Percentiles rank a stretch among this genome's conserved stretches.
Evolutionary conservation across 2,329 filamentous ascomycete species (phyloP).

Genomic region (Colletotrichum ledebouriae): DNA sequence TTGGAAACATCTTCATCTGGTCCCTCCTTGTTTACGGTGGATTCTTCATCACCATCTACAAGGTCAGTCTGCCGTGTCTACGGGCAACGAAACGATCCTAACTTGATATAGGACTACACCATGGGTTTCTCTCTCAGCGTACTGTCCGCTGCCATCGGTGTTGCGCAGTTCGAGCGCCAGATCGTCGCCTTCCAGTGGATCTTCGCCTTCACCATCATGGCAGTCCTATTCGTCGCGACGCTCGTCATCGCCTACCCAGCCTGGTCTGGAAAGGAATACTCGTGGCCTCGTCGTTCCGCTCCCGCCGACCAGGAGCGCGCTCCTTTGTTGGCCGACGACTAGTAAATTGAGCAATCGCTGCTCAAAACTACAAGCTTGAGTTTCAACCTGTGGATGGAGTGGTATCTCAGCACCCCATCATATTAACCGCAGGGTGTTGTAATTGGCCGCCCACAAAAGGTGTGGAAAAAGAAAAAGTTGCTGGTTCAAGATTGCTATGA

Average conservation of each 20-base stretch:
- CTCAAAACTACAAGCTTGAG: not conserved
- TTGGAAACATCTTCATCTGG: slow-evolving; percentile 93
- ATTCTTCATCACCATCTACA: slow-evolving; percentile 81
- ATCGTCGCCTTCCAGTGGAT: slow-evolving; percentile 90
- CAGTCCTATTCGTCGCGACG: slow-evolving; percentile 77
- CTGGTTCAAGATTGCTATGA: slow-evolving; percentile 14
- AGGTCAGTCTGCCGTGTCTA: slow-evolving; percentile 59
- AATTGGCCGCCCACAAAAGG: not conserved
- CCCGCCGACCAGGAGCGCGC: slow-evolving; percentile 69
- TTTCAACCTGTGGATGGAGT: not conserved
- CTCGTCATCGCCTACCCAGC: slow-evolving; percentile 74
- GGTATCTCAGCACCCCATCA: slow-evolving; percentile 6
- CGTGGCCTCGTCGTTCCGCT: slow-evolving; percentile 59
- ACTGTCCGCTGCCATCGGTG: slow-evolving; percentile 79
- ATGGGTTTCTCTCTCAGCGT: slow-evolving; percentile 85
- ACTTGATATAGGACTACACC: slow-evolving; percentile 70
- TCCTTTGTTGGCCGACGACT: slow-evolving; percentile 68
- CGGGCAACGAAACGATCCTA: not conserved
- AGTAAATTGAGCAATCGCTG: slow-evolving; percentile 1
- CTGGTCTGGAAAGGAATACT: slow-evolving; percentile 69
- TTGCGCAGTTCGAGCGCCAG: slow-evolving; percentile 81
- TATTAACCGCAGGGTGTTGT: not conserved
- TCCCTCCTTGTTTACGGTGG: slow-evolving; percentile 80
- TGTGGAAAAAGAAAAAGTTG: slow-evolving; percentile 8
- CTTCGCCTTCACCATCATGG: slow-evolving; percentile 89